Evolutionary conservation across 257 asterid species (phyloP), one percentile per base, ranked within the genome.

Genomic region (Lithospermum erythrorhizon): DNA sequence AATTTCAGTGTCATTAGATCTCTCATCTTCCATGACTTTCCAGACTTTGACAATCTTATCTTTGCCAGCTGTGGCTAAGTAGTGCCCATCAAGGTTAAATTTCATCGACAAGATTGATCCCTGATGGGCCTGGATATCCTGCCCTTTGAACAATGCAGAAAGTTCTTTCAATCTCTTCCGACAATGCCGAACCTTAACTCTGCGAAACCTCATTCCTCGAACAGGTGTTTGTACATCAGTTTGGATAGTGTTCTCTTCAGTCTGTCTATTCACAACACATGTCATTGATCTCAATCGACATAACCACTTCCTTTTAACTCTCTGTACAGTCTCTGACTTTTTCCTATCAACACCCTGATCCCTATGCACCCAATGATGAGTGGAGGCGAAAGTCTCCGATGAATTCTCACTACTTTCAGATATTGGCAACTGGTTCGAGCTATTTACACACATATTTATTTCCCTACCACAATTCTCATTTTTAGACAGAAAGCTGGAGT

Each of bases 21-120:
- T 82, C 64, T 83, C 94, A 61, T 83, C 94, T 77, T 85, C 96
- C 69, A 85, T 80, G 61, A 87, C 87, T 79, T 82, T 81, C 98
- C 98, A 90, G n/a, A 90, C 69, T 48, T 77, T 79, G 63, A 90
- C 82, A 66, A 81, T 37, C 81, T 66, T 76, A 78, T 90, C 98
- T 65, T 83, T 95, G 23, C 98, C 98, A 3, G 94, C 96, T 60
- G 87, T 90, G 11, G 96, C 98, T 11, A 90, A 69, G 60, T 75
- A 82, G 65, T 77, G 89, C 17, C 98, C 98, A 19, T 85, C 95
- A 19, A 24, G 81, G 68, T 95, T 87, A 71, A 90, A 90, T 66
- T 87, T 90, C 96, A 90, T 90, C 0, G 91, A 30, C 81, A 82
- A 72, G 22, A 90, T 90, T 0, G 95, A 71, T 32, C 96, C 96